Evolutionary conservation across 768 basidiomycete genomes (phyloP).

Genomic region (Paxillus rubicundulus): DNA sequence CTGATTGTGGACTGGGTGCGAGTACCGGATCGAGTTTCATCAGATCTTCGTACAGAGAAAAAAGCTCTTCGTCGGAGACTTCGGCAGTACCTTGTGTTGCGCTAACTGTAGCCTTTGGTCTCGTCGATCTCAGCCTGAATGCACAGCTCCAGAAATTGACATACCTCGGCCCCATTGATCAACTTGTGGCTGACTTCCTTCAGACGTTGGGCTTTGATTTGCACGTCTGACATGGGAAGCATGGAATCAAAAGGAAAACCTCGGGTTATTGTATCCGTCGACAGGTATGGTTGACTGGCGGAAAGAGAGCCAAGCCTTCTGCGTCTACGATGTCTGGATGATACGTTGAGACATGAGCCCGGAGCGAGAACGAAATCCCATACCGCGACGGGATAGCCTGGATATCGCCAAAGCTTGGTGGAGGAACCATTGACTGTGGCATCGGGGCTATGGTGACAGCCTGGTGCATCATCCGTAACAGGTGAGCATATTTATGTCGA

Average conservation of each 20-base stretch:
- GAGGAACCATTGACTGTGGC: background rate
- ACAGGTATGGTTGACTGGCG: background rate
- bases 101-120: background rate
- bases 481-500: constrained; percentile 5
- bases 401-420: background rate
- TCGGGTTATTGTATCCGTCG: background rate
- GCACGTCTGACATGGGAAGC: constrained; percentile 1
- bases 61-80: constrained; percentile 36
- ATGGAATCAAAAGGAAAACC: background rate
- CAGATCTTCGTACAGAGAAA: constrained; percentile 41
- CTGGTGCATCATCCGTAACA: constrained; percentile 21
- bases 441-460: constrained; percentile 7
- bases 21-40: constrained; percentile 26
- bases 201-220: background rate
- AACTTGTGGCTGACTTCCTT: background rate
- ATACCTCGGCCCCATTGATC: background rate
- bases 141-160: background rate
- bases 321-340: background rate
- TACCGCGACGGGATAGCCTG: background rate
- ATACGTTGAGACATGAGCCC: background rate
- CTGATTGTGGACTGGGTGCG: constrained; percentile 7
- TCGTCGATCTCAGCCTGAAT: background rate
- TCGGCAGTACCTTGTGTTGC: background rate
- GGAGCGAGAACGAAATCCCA: background rate
- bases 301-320: background rate